A percentile compares a stretch with the other conserved stretches of the same genome.
These are phyloP conservation scores for Tylopilus cervinicoccineus DNA, from an alignment of 768 basidiomycete species.

Conservation along the genomic window DNA sequence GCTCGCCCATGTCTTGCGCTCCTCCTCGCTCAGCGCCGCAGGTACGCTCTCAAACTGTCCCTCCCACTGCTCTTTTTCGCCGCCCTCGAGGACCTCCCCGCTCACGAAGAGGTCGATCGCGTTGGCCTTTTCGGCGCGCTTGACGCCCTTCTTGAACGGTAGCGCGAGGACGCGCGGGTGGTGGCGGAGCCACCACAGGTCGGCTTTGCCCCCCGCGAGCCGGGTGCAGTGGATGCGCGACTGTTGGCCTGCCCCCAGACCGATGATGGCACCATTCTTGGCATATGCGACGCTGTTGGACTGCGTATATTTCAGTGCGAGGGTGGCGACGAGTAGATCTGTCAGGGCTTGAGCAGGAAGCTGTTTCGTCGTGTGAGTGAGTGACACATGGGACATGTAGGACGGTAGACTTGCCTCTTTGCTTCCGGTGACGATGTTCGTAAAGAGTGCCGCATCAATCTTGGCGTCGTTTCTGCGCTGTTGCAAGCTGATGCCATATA, in stretches of 20 bases:
- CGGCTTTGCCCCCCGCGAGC: conserved; percentile 95
- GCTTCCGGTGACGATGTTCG: conserved; percentile 85
- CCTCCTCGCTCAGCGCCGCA: conserved; percentile 56
- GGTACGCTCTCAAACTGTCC: conserved; percentile 74
- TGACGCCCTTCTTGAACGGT: conserved; percentile 96
- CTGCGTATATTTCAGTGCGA: conserved; percentile 97
- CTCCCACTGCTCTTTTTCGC: conserved; percentile 92
- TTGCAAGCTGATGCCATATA: conserved; percentile 87
- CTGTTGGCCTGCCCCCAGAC: conserved; percentile 96
- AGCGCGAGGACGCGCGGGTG: conserved; percentile 89
- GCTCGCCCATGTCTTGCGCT: conserved; percentile 70
- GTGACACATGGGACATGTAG: not conserved
- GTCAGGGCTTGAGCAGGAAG: conserved; percentile 71
- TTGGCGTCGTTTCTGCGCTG: conserved; percentile 89
- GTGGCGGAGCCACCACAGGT: conserved; percentile 98
- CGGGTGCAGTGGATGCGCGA: conserved; percentile 99
- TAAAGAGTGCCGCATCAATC: conserved; percentile 76
- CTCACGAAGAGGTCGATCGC: conserved; percentile 96
- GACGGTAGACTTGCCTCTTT: conserved; percentile 56
- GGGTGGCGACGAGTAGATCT: conserved; percentile 95
- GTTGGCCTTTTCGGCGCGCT: conserved; percentile 97
- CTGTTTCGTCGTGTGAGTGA: conserved; percentile 35
- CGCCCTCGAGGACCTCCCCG: conserved; percentile 82
- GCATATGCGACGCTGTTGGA: conserved; percentile 99
- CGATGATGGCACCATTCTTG: conserved; percentile 86